phyloP scores from a whole-genome alignment of 2,329 filamentous ascomycete genomes.

The Curvularia hawaiiensis region DNA sequence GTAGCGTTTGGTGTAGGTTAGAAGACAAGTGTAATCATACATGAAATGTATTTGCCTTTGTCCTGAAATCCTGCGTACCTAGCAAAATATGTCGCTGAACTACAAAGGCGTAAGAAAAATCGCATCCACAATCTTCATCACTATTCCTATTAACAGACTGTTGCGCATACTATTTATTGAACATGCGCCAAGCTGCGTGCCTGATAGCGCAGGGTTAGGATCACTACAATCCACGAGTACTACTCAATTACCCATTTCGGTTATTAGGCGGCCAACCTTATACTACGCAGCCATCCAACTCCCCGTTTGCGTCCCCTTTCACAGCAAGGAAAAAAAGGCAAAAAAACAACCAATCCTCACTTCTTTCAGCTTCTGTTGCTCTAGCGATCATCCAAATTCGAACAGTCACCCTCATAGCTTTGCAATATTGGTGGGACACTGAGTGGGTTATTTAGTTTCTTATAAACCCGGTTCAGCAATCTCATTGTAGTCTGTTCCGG shows the following conservation, averaged over 20 bases:
- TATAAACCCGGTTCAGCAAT: no score
- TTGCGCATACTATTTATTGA: background rate
- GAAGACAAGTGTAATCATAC: constrained; percentile 1
- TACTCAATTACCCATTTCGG: constrained; percentile 4
- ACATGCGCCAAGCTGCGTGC: constrained; percentile 7
- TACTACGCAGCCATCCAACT: no score
- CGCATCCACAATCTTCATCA: background rate
- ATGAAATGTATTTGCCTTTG: background rate
- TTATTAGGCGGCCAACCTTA: background rate
- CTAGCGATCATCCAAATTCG: no score
- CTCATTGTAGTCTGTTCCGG: no score
- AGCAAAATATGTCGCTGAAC: background rate
- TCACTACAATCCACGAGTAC: constrained; percentile 7
- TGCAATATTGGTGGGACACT: no score
- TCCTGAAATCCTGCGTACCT: background rate
- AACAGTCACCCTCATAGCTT: no score
- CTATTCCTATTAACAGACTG: background rate
- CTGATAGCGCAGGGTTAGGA: constrained; percentile 1
- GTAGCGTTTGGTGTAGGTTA: background rate
- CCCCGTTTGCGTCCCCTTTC: no score
- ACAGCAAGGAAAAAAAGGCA: no score
- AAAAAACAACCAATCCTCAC: no score
- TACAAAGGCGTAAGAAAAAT: background rate
- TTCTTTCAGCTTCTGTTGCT: no score
- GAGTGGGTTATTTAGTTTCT: no score